Conservation (phyloP, 257 asterid genomes). For the Fraxinus quadrangulata region DNA sequence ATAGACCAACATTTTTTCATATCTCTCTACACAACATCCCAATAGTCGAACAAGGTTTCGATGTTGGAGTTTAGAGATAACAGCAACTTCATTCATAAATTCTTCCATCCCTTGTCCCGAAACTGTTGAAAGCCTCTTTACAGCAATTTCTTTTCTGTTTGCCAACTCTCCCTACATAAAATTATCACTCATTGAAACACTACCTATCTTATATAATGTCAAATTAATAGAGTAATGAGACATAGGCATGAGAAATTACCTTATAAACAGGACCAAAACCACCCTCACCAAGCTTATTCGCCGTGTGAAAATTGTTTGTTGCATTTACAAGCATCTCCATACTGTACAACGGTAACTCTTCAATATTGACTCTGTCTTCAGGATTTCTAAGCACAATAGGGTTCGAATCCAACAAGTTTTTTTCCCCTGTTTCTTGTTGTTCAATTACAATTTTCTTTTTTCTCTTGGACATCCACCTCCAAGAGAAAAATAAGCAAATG, state of each 20-base stretch:
- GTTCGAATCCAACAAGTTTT: background rate
- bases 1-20: constrained; percentile 43
- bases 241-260: background rate
- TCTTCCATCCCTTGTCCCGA: constrained; percentile 47
- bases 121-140: constrained; percentile 41
- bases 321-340: constrained; percentile 15
- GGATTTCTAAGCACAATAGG: background rate
- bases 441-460: background rate
- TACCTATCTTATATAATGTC: background rate
- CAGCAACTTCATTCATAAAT: constrained; percentile 46
- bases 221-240: background rate
- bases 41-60: constrained; percentile 47
- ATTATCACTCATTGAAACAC: background rate
- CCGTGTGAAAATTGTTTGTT: constrained; percentile 14
- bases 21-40: constrained; percentile 42
- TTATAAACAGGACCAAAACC: constrained; percentile 29
- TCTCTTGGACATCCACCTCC: background rate
- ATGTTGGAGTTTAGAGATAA: constrained; percentile 49
- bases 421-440: background rate
- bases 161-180: constrained; percentile 39
- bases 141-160: constrained; percentile 44
- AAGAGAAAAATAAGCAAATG: background rate
- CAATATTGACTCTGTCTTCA: background rate
- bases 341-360: constrained; percentile 26
- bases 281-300: constrained; percentile 26